Conservation (phyloP, 805 yeast genomes). For the Candida berthetii region DNA sequence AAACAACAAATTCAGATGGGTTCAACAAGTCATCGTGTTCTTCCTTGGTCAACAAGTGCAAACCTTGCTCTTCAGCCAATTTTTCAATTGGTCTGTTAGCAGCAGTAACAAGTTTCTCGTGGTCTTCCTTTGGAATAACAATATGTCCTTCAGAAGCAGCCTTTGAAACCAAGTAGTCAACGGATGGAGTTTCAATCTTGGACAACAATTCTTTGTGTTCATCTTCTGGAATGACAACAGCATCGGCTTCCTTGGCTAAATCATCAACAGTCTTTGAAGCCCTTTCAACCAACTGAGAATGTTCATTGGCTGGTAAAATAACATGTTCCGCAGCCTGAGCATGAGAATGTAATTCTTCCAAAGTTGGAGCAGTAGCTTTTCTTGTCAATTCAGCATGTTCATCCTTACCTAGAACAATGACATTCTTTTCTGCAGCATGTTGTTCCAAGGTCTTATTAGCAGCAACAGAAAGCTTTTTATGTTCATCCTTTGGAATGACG, state of each 20-base stretch:
- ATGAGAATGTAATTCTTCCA: constrained; percentile 5
- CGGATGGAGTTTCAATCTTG: constrained; percentile 1
- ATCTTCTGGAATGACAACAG: constrained; percentile 12
- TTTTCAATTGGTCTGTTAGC: neutral
- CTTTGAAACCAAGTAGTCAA: neutral
- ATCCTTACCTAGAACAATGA: neutral
- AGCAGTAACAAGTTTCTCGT: neutral
- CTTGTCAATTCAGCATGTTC: constrained; percentile 7
- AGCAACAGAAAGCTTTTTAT: neutral
- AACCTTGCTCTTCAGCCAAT: neutral
- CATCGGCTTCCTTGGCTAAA: constrained; percentile 9
- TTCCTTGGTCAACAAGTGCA: constrained; percentile 1
- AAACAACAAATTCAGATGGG: constrained; percentile 4
- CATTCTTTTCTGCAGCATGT: neutral
- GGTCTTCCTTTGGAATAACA: constrained; percentile 6
- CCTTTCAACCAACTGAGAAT: neutral
- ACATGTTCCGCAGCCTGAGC: constrained; percentile 1
- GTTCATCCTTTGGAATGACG: constrained; percentile 7
- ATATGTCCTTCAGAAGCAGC: constrained; percentile 4
- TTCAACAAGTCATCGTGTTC: constrained; percentile 1
- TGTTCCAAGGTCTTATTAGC: neutral
- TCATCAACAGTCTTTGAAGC: constrained; percentile 6
- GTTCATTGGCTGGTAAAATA: constrained; percentile 10
- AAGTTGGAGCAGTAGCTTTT: constrained; percentile 11
- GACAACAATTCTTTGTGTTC: constrained; percentile 5